Conservation (phyloP, 1,284 basidiomycete species). For the Trichosporon ovoides region DNA sequence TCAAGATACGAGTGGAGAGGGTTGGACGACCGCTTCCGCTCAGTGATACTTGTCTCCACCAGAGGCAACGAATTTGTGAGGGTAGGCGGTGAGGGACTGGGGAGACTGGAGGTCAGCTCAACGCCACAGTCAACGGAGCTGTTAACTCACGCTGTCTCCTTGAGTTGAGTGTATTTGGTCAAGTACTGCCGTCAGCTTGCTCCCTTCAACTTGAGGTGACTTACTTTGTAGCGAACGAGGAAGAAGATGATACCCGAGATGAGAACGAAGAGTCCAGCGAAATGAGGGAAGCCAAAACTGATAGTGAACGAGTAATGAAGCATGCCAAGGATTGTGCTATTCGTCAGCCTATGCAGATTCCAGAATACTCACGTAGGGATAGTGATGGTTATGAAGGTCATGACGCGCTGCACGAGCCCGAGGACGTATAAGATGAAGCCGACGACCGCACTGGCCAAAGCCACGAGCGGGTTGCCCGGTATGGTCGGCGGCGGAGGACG, state of each 20-base stretch:
- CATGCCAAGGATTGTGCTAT: slow-evolving; percentile 52
- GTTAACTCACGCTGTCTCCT: slow-evolving; percentile 62
- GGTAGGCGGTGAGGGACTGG: slow-evolving; percentile 33
- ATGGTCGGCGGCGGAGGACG: slow-evolving; percentile 12
- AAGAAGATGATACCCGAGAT: slow-evolving; percentile 68
- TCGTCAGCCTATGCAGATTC: slow-evolving; percentile 42
- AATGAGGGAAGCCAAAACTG: slow-evolving; percentile 82
- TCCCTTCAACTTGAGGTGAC: slow-evolving; percentile 60
- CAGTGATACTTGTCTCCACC: slow-evolving; percentile 55
- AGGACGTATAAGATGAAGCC: slow-evolving; percentile 76
- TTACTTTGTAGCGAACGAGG: slow-evolving; percentile 72
- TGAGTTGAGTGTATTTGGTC: slow-evolving; percentile 61
- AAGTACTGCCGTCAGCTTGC: slow-evolving; percentile 35
- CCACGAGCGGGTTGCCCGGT: slow-evolving; percentile 58
- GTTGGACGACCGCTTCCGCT: slow-evolving; percentile 57
- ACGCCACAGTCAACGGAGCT: slow-evolving; percentile 8
- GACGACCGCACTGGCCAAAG: slow-evolving; percentile 73
- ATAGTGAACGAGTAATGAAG: slow-evolving; percentile 84
- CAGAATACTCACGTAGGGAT: slow-evolving; percentile 56
- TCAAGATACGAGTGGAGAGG: slow-evolving; percentile 88
- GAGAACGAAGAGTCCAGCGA: slow-evolving; percentile 66
- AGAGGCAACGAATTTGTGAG: slow-evolving; percentile 32
- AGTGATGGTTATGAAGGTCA: slow-evolving; percentile 72
- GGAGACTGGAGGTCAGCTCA: slow-evolving; percentile 19
- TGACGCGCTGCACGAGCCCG: slow-evolving; percentile 64